Evolutionary conservation across 2,329 filamentous ascomycete genomes (phyloP).

Genomic region (Ramichloridium luteum): DNA sequence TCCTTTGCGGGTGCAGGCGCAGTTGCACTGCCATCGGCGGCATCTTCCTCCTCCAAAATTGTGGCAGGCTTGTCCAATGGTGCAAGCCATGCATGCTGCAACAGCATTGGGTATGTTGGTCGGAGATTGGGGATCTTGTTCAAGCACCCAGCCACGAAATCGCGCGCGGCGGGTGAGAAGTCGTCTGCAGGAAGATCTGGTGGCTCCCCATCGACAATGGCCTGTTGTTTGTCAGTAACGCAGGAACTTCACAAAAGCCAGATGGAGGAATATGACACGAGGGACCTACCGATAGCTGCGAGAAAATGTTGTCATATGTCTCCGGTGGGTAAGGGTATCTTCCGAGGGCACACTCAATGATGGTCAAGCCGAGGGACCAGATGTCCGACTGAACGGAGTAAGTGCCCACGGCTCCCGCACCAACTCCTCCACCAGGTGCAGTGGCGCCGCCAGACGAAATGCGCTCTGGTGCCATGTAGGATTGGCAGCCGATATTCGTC

Average conservation of each 20-base stretch:
- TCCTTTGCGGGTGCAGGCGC: slow-evolving; percentile 2
- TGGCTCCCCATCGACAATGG: slow-evolving; percentile 94
- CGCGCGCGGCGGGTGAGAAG: slow-evolving; percentile 67
- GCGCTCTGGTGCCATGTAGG: slow-evolving; percentile 95
- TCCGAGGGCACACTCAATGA: slow-evolving; percentile 92
- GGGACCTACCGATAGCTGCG: slow-evolving; percentile 76
- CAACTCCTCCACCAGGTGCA: slow-evolving; percentile 51
- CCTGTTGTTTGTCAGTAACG: slow-evolving; percentile 44
- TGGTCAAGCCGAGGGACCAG: slow-evolving; percentile 86
- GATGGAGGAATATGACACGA: slow-evolving; percentile 1
- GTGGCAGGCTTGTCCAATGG: slow-evolving; percentile 63
- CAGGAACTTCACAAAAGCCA: no score
- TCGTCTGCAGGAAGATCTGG: slow-evolving; percentile 68
- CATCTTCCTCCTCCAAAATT: slow-evolving; percentile 56
- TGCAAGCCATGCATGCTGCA: slow-evolving; percentile 80
- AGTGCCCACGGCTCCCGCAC: slow-evolving; percentile 59
- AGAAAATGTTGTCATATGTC: slow-evolving; percentile 97
- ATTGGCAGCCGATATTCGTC: slow-evolving; percentile 97
- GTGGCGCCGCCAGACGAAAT: slow-evolving; percentile 79
- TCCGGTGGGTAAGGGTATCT: slow-evolving; percentile 94
- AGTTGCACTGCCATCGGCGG: slow-evolving; percentile 12
- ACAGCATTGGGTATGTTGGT: slow-evolving; percentile 84
- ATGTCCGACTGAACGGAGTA: slow-evolving; percentile 98
- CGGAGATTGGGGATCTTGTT: slow-evolving; percentile 85
- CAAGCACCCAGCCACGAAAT: slow-evolving; percentile 80